Percentiles rank a stretch among this genome's conserved stretches.
These are phyloP conservation scores for Chenopodium album DNA, from an alignment of 148 eudicot genomes.

Conservation along the genomic window DNA sequence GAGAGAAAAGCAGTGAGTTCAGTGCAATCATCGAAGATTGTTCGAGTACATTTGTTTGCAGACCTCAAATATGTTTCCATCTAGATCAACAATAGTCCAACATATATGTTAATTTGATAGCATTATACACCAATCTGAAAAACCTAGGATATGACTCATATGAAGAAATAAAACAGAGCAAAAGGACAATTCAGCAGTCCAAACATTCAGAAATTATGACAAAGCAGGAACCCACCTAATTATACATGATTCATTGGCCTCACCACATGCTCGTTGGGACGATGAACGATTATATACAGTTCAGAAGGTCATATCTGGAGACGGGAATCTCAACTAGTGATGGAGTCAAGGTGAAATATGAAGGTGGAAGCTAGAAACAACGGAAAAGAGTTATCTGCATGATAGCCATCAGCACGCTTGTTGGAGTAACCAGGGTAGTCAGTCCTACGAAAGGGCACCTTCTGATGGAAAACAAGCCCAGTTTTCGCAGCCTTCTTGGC, in stretches of 20 bases:
- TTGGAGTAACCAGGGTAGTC: conserved; percentile 46
- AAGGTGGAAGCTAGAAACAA: conserved; percentile 42
- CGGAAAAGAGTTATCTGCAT: conserved; percentile 33
- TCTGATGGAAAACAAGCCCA: conserved; percentile 31
- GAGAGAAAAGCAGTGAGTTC: not conserved
- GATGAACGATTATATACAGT: not conserved
- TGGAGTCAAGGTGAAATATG: conserved; percentile 30
- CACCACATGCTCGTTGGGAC: not conserved
- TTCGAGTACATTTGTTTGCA: not conserved
- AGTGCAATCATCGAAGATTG: not conserved
- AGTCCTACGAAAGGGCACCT: conserved; percentile 30
- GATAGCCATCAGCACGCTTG: conserved; percentile 43
- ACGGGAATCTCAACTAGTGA: conserved; percentile 5
- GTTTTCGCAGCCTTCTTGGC: conserved; percentile 43
- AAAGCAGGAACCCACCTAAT: not conserved
- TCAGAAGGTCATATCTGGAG: not conserved
- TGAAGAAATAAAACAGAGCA: not conserved
- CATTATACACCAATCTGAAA: not conserved
- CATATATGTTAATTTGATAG: not conserved
- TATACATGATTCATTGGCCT: not conserved
- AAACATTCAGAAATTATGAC: not conserved
- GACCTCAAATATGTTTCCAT: not conserved
- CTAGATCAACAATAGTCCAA: not conserved
- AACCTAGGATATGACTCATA: no score
- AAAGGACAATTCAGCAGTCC: not conserved